Evolutionary conservation across 805 yeast species (phyloP), one percentile per base, ranked within the genome.

Genomic region (Soucietia sequanensis): DNA sequence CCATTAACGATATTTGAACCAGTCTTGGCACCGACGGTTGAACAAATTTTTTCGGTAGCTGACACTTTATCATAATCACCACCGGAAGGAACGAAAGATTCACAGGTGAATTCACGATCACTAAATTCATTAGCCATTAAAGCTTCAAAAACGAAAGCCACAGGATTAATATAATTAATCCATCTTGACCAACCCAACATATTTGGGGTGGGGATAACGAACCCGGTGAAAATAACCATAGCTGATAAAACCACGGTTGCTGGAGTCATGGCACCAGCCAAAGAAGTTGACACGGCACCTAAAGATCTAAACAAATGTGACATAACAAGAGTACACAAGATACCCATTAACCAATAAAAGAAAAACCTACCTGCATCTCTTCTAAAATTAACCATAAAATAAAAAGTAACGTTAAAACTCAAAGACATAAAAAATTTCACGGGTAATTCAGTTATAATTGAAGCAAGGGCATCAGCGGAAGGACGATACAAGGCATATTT

Each of bases 401-500:
- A 64, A 31, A 59, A 50, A 2, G 52, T 49, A 37, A 64, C 39
- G 31, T 60, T 58, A 41, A 64, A 62, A 11, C 50, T 38, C 12
- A 53, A 37, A 4, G 66, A 56, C 56, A 54, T 56, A 15, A 47
- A 37, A 5, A 65, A 41, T 57, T 83, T 83, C 35, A 77, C 67
- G 3, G 91, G 90, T 39, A 84, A 56, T 33, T 78, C 81, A 3
- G 85, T 71, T 4, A 81, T 39, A 30, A 79, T 65, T 4, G 78
- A 65, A 0, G 87, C 81, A 4, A 84, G 46, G 1, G 87, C 84
- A 50, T 84, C 91, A 3, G 86, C 79, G 10, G 87, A 72, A 3
- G 90, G 89, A 39, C 80, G 78, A 54, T 82, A 86, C 38, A 84
- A 70, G 0, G 87, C 79, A 47, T 81, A 85, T 31, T 73, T 71